phyloP scores from a whole-genome alignment of 2,329 filamentous ascomycete species.

The Rutstroemia sp. region DNA sequence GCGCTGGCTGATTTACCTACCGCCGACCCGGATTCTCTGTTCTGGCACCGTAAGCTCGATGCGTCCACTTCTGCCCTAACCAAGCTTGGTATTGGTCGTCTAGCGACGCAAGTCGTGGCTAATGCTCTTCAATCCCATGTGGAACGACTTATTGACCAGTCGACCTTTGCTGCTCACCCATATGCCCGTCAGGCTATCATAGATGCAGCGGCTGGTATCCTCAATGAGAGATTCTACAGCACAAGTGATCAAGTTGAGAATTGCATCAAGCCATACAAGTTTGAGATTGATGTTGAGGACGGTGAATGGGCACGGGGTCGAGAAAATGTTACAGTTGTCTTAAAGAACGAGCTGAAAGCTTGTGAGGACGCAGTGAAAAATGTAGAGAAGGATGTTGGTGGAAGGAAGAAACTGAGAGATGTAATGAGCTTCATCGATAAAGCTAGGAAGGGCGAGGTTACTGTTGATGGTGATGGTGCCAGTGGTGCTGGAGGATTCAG shows the following conservation, averaged over 20 bases:
- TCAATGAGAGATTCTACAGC: constrained; percentile 93
- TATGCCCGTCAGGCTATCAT: constrained; percentile 90
- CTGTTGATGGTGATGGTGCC: constrained; percentile 73
- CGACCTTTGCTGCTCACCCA: constrained; percentile 83
- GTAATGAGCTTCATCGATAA: constrained; percentile 89
- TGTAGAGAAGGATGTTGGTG: constrained; percentile 72
- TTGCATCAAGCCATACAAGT: constrained; percentile 98
- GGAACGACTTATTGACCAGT: constrained; percentile 68
- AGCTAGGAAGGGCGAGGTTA: constrained; percentile 75
- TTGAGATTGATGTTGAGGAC: constrained; percentile 90
- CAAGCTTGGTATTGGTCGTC: constrained; percentile 84
- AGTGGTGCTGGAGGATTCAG: constrained; percentile 93
- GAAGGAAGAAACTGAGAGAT: constrained; percentile 77
- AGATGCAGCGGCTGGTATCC: constrained; percentile 79
- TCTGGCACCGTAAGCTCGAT: constrained; percentile 93
- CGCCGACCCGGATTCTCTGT: constrained; percentile 74
- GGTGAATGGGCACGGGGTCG: constrained; percentile 80
- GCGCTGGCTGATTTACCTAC: constrained; percentile 73
- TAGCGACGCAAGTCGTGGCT: constrained; percentile 88
- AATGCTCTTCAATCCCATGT: constrained; percentile 80
- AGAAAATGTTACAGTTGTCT: constrained; percentile 69
- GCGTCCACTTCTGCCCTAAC: constrained; percentile 85
- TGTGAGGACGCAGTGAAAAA: constrained; percentile 72
- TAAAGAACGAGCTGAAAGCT: constrained; percentile 82
- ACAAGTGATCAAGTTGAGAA: constrained; percentile 98